phyloP scores from a whole-genome alignment of 805 yeast genomes.

The Cyberlindnera mississippiensis region DNA sequence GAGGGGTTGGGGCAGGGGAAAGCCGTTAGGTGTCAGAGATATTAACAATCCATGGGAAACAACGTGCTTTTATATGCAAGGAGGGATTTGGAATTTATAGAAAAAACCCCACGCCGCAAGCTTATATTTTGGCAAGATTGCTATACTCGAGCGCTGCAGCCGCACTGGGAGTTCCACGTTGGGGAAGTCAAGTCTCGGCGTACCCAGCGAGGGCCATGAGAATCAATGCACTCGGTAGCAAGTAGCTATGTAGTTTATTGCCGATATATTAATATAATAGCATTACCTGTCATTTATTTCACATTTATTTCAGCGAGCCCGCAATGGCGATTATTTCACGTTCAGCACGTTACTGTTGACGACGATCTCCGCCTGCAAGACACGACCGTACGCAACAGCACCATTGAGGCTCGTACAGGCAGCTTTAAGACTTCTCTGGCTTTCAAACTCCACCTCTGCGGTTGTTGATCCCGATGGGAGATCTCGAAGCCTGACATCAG shows the following conservation, averaged over 20 bases:
- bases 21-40: no score
- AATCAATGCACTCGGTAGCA: no score
- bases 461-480: slow-evolving; percentile 36
- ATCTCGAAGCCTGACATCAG: slow-evolving; percentile 28
- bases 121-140: slow-evolving; percentile 1
- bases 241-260: no score
- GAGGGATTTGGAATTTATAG: no score
- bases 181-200: background rate
- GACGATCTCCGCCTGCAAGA: slow-evolving; percentile 31
- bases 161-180: no score
- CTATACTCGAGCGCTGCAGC: background rate
- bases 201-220: no score
- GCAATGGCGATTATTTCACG: no score
- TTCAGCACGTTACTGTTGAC: background rate
- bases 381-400: slow-evolving; percentile 46
- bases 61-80: background rate
- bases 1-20: no score
- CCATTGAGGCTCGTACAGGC: slow-evolving; percentile 36
- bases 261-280: no score
- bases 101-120: background rate
- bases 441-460: slow-evolving; percentile 34
- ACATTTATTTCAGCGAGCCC: no score
- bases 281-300: no score
- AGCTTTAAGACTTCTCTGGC: slow-evolving; percentile 28
- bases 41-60: no score